phyloP scores from a whole-genome alignment of 2,329 filamentous ascomycete genomes.

The Arthrobotrys iridis region DNA sequence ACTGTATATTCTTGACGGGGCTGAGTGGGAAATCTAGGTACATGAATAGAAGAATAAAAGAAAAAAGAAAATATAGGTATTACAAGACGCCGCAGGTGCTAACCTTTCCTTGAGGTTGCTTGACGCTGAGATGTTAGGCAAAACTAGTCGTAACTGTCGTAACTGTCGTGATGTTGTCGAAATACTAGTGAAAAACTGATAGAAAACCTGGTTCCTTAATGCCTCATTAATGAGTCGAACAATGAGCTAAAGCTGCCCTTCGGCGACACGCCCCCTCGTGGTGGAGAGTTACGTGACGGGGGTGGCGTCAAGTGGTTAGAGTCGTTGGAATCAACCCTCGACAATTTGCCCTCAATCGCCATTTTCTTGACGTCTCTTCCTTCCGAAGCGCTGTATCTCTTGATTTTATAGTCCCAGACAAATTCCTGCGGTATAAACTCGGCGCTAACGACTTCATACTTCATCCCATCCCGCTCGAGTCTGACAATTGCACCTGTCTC shows the following conservation, averaged over 20 bases:
- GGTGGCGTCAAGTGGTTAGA: slow-evolving; percentile 34
- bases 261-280: slow-evolving; percentile 16
- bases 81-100: not conserved
- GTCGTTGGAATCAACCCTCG: slow-evolving; percentile 29
- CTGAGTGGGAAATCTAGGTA: slow-evolving; percentile 23
- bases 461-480: slow-evolving; percentile 22
- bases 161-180: not conserved
- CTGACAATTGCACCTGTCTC: slow-evolving; percentile 32
- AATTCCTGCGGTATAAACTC: slow-evolving; percentile 39
- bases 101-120: not conserved
- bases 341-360: slow-evolving; percentile 26
- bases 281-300: slow-evolving; percentile 26
- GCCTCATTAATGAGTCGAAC: slow-evolving; percentile 33
- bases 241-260: slow-evolving; percentile 41
- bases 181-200: not conserved
- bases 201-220: not conserved
- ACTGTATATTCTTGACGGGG: not conserved
- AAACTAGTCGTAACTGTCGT: slow-evolving; percentile 20
- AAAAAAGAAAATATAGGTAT: slow-evolving; percentile 15
- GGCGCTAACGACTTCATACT: slow-evolving; percentile 29
- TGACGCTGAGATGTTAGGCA: not conserved
- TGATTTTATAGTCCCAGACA: slow-evolving; percentile 47
- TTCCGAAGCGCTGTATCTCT: slow-evolving; percentile 19
- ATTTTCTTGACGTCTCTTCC: slow-evolving; percentile 25
- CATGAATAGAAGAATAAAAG: slow-evolving; percentile 1